phyloP scores from a whole-genome alignment of 495 filamentous ascomycete genomes.

The Sphaerosporella brunnea region DNA sequence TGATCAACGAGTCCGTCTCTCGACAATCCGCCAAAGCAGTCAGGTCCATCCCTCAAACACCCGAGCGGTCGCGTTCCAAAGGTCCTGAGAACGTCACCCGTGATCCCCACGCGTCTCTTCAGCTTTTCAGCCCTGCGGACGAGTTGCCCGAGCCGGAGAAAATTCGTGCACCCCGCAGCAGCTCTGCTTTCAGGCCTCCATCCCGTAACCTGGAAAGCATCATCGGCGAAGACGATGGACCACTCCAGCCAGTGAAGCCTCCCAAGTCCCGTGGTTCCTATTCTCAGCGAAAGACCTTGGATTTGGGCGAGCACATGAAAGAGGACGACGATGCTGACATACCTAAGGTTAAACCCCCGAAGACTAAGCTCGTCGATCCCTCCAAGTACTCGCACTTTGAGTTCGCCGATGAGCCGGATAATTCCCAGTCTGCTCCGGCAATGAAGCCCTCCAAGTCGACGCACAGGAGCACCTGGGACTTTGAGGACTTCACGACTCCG shows the following conservation, averaged over 20 bases:
- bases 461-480: constrained; percentile 51
- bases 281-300: constrained; percentile 17
- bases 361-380: constrained; percentile 31
- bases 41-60: neutral
- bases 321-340: constrained; percentile 24
- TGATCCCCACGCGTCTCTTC: neutral
- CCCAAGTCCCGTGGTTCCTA: constrained; percentile 21
- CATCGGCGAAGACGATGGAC: constrained; percentile 35
- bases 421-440: constrained; percentile 24
- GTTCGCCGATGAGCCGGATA: constrained; percentile 47
- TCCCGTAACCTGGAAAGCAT: constrained; percentile 46
- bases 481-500: constrained; percentile 70
- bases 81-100: neutral
- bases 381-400: constrained; percentile 79
- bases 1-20: constrained; percentile 40
- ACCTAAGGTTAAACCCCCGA: constrained; percentile 10
- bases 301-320: constrained; percentile 16
- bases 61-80: neutral
- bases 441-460: neutral
- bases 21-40: no score
- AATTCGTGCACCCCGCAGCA: constrained; percentile 29
- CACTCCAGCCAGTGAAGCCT: constrained; percentile 14
- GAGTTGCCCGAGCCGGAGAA: constrained; percentile 12
- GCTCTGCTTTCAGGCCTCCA: constrained; percentile 35
- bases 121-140: constrained; percentile 16